Conservation (phyloP, 805 yeast species). For the Saccharomycopsis fibuligera region DNA sequence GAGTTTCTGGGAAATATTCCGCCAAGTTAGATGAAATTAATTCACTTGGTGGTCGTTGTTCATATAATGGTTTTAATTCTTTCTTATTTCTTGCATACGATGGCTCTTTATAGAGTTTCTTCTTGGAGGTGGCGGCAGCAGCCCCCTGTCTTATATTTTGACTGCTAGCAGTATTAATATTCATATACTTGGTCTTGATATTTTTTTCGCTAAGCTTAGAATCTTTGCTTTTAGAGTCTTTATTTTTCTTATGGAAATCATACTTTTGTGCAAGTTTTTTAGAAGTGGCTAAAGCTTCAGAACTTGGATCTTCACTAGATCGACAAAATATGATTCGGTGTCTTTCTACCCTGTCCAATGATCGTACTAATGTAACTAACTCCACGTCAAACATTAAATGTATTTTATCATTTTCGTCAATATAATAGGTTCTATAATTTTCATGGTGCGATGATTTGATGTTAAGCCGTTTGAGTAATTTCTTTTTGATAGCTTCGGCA, state of each 20-base stretch:
- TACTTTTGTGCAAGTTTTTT: slow-evolving; percentile 29
- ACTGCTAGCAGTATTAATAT: slow-evolving; percentile 18
- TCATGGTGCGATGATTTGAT: slow-evolving; percentile 37
- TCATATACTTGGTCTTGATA: slow-evolving; percentile 11
- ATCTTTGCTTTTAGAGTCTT: not conserved
- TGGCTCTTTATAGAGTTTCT: slow-evolving; percentile 7
- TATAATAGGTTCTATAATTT: slow-evolving; percentile 56
- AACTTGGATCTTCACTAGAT: slow-evolving; percentile 55
- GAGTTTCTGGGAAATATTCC: slow-evolving; percentile 87
- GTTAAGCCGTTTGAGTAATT: slow-evolving; percentile 55
- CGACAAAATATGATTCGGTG: slow-evolving; percentile 64
- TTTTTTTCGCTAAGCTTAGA: not conserved
- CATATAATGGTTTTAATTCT: slow-evolving; percentile 41
- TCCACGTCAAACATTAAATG: slow-evolving; percentile 67
- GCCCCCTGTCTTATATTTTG: slow-evolving; percentile 4
- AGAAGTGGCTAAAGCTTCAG: slow-evolving; percentile 51
- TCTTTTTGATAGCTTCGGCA: slow-evolving; percentile 70
- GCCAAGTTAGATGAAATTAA: slow-evolving; percentile 82
- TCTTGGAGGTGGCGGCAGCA: not conserved
- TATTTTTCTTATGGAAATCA: slow-evolving; percentile 1
- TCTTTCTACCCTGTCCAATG: slow-evolving; percentile 63
- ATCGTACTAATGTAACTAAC: slow-evolving; percentile 74
- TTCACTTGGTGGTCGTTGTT: slow-evolving; percentile 91
- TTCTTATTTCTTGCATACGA: slow-evolving; percentile 19
- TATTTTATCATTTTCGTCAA: slow-evolving; percentile 36